A percentile compares a stretch with the other conserved stretches of the same genome.
Conservation (phyloP, 2,329 filamentous ascomycete species). For the Zopfia rhizophila region DNA sequence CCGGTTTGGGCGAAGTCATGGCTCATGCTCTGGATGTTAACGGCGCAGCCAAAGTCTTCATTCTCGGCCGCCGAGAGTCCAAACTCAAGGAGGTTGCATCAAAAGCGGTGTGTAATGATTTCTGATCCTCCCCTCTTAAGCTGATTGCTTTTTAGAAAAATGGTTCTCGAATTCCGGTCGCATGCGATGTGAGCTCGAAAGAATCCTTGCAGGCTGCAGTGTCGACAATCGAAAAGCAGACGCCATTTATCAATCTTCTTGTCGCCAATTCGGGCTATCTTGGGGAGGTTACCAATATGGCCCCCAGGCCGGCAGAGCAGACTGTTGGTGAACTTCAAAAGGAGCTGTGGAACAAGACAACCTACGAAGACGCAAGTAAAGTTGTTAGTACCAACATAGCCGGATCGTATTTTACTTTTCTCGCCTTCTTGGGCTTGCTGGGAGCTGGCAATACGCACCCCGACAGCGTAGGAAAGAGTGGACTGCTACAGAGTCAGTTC, state of each 20-base stretch:
- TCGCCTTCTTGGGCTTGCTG: constrained; percentile 2
- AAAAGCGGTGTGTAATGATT: not conserved
- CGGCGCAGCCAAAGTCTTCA: constrained; percentile 6
- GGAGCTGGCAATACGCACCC: constrained; percentile 3
- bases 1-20: constrained; percentile 1
- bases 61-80: constrained; percentile 7
- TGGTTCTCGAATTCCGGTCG: not conserved
- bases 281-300: constrained; percentile 6
- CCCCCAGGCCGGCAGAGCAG: constrained; percentile 1
- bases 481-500: constrained; percentile 5
- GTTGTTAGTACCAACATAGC: constrained; percentile 8
- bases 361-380: constrained; percentile 4
- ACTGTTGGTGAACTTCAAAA: constrained; percentile 5
- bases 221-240: constrained; percentile 6
- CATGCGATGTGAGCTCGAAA: constrained; percentile 1
- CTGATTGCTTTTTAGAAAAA: constrained; percentile 1
- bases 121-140: not conserved
- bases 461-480: not conserved
- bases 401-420: constrained; percentile 8
- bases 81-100: constrained; percentile 4
- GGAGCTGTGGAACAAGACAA: constrained; percentile 6
- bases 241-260: constrained; percentile 9
- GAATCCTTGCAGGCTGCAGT: constrained; percentile 2
- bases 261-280: constrained; percentile 7
- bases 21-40: constrained; percentile 5